Evolutionary conservation across 441 rosid genomes (phyloP).

Genomic region (Theobroma grandiflorum): DNA sequence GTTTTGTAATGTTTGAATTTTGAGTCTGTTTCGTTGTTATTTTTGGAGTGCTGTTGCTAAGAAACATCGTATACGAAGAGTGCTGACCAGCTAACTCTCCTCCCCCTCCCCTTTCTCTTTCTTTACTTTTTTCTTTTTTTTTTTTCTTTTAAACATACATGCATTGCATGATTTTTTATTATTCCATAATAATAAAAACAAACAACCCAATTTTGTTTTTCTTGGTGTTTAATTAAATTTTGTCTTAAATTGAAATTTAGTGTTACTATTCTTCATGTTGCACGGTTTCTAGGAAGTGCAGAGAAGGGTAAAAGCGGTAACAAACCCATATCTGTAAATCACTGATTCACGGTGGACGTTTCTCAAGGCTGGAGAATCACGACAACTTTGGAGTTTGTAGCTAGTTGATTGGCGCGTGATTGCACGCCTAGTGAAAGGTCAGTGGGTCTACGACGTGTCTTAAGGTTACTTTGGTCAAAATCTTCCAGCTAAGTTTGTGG

Average conservation of each 20-base stretch:
- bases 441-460: constrained; percentile 22
- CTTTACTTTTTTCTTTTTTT: neutral
- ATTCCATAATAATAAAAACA: neutral
- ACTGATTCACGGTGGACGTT: neutral
- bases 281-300: neutral
- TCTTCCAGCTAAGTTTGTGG: constrained; percentile 14
- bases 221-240: neutral
- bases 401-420: constrained; percentile 19
- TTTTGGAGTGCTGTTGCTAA: constrained; percentile 39
- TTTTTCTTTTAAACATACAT: neutral
- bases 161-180: neutral
- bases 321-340: neutral
- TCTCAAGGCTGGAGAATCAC: neutral
- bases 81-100: constrained; percentile 53
- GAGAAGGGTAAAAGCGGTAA: neutral
- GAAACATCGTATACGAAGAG: constrained; percentile 38
- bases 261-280: neutral
- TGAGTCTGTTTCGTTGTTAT: constrained; percentile 26
- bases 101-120: too few species aligned
- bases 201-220: neutral
- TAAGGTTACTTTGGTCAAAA: constrained; percentile 29
- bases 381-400: neutral
- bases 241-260: neutral
- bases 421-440: neutral
- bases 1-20: constrained; percentile 10